These are phyloP conservation scores for Tausonia pullulans DNA, from an alignment of 1,284 basidiomycete genomes.

Conservation along the genomic window DNA sequence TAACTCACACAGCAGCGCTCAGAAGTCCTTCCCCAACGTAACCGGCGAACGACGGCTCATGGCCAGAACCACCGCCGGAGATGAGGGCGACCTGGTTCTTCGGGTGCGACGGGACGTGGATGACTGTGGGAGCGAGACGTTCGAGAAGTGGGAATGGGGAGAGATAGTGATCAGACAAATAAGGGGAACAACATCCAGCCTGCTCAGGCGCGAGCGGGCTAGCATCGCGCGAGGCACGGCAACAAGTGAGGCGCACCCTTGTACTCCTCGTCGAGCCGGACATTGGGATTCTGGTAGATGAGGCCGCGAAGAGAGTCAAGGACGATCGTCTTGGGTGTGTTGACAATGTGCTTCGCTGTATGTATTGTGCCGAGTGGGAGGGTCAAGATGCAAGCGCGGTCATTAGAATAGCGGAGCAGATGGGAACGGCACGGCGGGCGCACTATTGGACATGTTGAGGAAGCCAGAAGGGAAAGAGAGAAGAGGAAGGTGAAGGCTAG, in stretches of 20 bases:
- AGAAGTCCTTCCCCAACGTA: slow-evolving; percentile 10
- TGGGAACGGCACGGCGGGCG: no score
- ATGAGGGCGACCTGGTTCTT: slow-evolving; percentile 14
- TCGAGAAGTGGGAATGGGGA: neutral
- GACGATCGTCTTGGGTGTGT: slow-evolving; percentile 56
- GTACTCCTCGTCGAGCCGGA: slow-evolving; percentile 49
- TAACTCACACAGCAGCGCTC: slow-evolving; percentile 46
- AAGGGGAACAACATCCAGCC: neutral
- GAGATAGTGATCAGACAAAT: neutral
- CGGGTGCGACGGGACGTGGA: neutral
- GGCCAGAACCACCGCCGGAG: slow-evolving; percentile 8
- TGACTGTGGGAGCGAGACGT: slow-evolving; percentile 1
- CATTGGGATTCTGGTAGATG: slow-evolving; percentile 54
- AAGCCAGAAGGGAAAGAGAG: no score
- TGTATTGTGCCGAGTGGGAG: no score
- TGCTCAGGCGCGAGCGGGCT: no score
- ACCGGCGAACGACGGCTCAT: slow-evolving; percentile 9
- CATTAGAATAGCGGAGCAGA: no score
- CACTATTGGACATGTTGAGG: no score
- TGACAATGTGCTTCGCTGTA: slow-evolving; percentile 57
- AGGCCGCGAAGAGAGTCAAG: slow-evolving; percentile 65
- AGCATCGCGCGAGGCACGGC: neutral
- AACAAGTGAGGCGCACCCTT: neutral
- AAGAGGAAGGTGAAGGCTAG: no score
- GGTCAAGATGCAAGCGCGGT: no score